Evolutionary conservation across 139 green algal species (phyloP).

Genomic region (Auxenochlorella pyrenoidosa): DNA sequence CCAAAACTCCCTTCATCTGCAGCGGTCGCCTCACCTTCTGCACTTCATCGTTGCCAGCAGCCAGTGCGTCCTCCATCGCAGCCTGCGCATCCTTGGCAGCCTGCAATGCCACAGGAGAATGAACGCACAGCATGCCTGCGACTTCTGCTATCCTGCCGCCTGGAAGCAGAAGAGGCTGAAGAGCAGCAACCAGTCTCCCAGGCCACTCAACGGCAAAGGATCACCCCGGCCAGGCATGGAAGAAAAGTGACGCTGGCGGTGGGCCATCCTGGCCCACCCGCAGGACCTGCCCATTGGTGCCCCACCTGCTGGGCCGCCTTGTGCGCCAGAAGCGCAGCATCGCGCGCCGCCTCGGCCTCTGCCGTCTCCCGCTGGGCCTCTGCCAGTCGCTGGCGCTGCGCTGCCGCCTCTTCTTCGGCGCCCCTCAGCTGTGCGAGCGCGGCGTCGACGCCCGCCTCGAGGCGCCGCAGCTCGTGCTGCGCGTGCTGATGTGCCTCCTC

Average conservation of each 20-base stretch:
- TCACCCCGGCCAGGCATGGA: too few relatives aligned
- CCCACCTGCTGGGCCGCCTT: slow-evolving; percentile 39
- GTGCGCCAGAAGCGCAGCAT: slow-evolving; percentile 37
- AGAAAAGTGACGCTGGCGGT: too few relatives aligned
- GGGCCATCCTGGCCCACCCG: not conserved
- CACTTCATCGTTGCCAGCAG: slow-evolving; percentile 30
- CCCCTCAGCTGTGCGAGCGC: slow-evolving; percentile 29
- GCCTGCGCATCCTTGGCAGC: slow-evolving; percentile 34
- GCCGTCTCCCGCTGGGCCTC: slow-evolving; percentile 28
- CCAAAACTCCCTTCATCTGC: not conserved
- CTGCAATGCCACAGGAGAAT: slow-evolving; percentile 3
- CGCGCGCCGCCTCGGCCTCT: slow-evolving; percentile 38
- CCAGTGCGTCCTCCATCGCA: slow-evolving; percentile 40
- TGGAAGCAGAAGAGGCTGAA: too few relatives aligned
- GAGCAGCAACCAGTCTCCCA: too few relatives aligned
- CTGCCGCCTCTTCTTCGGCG: slow-evolving; percentile 44
- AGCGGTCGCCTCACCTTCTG: not conserved
- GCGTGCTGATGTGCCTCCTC: slow-evolving; percentile 32
- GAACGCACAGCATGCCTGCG: too few relatives aligned
- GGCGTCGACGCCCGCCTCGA: slow-evolving; percentile 37
- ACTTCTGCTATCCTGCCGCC: too few relatives aligned
- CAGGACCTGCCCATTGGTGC: not conserved
- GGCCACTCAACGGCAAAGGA: too few relatives aligned
- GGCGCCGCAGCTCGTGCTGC: slow-evolving; percentile 36
- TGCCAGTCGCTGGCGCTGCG: slow-evolving; percentile 23